phyloP scores from a whole-genome alignment of 208 protist genomes.

The Wallacemonas collosoma region DNA sequence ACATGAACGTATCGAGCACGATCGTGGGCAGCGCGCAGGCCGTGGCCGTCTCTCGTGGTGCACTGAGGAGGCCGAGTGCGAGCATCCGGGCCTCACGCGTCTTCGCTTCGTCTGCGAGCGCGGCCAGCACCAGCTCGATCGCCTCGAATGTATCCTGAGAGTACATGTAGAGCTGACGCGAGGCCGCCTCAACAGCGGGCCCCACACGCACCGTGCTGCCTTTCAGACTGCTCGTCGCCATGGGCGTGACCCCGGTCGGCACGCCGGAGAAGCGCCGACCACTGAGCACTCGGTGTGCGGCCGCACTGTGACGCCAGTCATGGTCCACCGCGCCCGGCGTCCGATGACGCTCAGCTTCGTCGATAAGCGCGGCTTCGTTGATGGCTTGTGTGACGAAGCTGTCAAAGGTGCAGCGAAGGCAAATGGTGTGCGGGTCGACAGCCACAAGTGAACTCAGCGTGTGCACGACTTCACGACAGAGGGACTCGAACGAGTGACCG shows the following conservation, averaged over 20 bases:
- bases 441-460: conserved; percentile 29
- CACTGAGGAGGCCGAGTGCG: conserved; percentile 6
- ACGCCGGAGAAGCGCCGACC: conserved; percentile 13
- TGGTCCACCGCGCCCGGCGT: background rate
- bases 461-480: conserved; percentile 35
- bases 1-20: conserved; percentile 30
- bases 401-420: conserved; percentile 24
- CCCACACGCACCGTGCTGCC: background rate
- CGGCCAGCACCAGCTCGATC: conserved; percentile 25
- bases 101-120: conserved; percentile 18
- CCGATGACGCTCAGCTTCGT: conserved; percentile 23
- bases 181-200: background rate
- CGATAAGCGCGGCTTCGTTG: conserved; percentile 19
- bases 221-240: background rate
- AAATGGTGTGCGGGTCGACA: conserved; percentile 21
- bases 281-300: conserved; percentile 2
- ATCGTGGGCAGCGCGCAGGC: conserved; percentile 29
- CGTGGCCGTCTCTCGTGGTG: background rate
- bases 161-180: conserved; percentile 26
- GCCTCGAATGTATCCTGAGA: conserved; percentile 37
- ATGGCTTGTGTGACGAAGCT: conserved; percentile 14
- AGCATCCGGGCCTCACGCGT: conserved; percentile 23
- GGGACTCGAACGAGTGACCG: conserved; percentile 33
- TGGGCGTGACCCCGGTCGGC: background rate
- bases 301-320: conserved; percentile 3